A percentile compares a stretch with the other conserved stretches of the same genome.
Conservation (phyloP, 2,329 filamentous ascomycete species). For the Penicillium sp. region DNA sequence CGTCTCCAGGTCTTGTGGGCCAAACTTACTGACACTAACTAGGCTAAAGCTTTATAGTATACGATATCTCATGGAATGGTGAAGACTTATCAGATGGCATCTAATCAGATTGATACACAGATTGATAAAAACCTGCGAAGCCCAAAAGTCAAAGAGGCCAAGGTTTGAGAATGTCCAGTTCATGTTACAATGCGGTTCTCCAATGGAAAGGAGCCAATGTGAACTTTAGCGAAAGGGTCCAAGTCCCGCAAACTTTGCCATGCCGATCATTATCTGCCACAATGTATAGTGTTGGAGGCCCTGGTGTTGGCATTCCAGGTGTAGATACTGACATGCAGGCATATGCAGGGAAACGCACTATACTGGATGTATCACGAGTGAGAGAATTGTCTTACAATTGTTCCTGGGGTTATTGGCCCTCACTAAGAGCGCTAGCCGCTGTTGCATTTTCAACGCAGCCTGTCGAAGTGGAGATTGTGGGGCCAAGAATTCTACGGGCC, state of each 20-base stretch:
- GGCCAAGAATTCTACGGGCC: no score
- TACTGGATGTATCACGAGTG: background rate
- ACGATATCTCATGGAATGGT: conserved; percentile 5
- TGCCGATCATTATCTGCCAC: background rate
- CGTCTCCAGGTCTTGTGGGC: no score
- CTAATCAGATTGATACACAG: conserved; percentile 20
- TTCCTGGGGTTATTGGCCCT: background rate
- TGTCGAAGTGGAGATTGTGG: no score
- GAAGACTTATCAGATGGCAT: background rate
- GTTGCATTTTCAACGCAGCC: no score
- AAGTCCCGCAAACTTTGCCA: background rate
- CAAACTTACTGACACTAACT: no score
- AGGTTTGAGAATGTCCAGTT: background rate
- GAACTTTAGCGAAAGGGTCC: background rate
- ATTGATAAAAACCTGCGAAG: background rate
- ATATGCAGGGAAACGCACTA: background rate
- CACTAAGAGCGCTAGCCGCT: no score
- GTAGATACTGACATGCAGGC: background rate
- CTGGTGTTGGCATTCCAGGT: no score
- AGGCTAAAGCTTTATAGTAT: background rate
- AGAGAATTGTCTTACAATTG: background rate
- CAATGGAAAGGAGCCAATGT: background rate
- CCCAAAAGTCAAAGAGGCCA: background rate
- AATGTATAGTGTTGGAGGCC: background rate
- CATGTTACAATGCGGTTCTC: background rate